Evolutionary conservation across 768 basidiomycete species (phyloP).

Genomic region (Tremella mesenterica): DNA sequence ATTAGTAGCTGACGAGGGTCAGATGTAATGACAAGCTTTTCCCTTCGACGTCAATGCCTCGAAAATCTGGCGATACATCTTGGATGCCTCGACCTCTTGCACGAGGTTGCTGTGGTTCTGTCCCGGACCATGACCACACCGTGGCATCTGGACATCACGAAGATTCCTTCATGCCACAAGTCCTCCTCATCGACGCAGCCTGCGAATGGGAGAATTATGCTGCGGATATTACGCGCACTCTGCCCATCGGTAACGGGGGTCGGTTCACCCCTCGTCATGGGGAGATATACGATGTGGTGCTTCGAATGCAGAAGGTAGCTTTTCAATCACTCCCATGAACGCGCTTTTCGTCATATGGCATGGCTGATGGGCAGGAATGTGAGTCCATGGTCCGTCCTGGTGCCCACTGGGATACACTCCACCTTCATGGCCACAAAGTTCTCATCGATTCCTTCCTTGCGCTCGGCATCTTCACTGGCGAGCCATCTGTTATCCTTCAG

Average conservation of each 20-base stretch:
- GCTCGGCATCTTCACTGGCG: slow-evolving; percentile 71
- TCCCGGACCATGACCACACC: slow-evolving; percentile 25
- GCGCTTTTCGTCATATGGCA: background rate
- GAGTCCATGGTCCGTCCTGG: slow-evolving; percentile 64
- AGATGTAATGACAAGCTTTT: slow-evolving; percentile 71
- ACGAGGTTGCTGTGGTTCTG: slow-evolving; percentile 38
- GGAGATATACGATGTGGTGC: slow-evolving; percentile 76
- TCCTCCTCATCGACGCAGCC: slow-evolving; percentile 86
- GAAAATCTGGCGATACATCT: slow-evolving; percentile 24
- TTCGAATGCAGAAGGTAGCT: slow-evolving; percentile 76
- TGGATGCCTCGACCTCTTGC: slow-evolving; percentile 19
- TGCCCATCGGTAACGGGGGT: slow-evolving; percentile 75
- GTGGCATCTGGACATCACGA: slow-evolving; percentile 45
- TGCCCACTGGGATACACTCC: slow-evolving; percentile 83
- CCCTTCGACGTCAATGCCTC: slow-evolving; percentile 26
- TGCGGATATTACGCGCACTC: slow-evolving; percentile 53
- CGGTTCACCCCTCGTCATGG: slow-evolving; percentile 72
- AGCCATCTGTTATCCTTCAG: slow-evolving; percentile 52
- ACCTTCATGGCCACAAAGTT: slow-evolving; percentile 69
- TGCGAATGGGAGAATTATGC: slow-evolving; percentile 74
- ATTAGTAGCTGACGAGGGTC: background rate
- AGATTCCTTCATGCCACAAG: slow-evolving; percentile 50
- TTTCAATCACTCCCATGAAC: background rate
- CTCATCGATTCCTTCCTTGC: slow-evolving; percentile 73
- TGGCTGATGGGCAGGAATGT: slow-evolving; percentile 51